phyloP scores from a whole-genome alignment of 768 basidiomycete genomes.

The Trametes cubensis region DNA sequence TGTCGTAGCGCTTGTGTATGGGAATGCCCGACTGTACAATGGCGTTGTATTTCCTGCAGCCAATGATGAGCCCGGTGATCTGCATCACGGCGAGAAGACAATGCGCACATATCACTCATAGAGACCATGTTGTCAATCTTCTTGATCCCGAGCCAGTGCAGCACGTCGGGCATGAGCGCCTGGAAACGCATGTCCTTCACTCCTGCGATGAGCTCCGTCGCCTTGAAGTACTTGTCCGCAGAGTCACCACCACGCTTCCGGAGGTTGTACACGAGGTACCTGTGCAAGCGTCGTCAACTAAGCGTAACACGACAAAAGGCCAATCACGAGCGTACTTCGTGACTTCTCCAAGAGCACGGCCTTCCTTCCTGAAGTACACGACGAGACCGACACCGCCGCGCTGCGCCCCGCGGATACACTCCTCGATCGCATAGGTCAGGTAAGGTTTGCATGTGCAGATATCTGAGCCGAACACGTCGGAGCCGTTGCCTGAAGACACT shows the following conservation, averaged over 20 bases:
- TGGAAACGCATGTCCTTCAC: slow-evolving; percentile 97
- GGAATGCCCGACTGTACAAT: slow-evolving; percentile 88
- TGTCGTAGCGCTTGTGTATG: slow-evolving; percentile 80
- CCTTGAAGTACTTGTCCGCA: slow-evolving; percentile 92
- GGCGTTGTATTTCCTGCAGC: slow-evolving; percentile 85
- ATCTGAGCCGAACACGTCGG: slow-evolving; percentile 94
- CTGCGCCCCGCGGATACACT: slow-evolving; percentile 83
- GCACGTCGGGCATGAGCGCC: slow-evolving; percentile 92
- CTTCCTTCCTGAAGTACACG: slow-evolving; percentile 94
- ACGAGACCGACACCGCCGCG: slow-evolving; percentile 90
- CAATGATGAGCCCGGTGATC: background rate
- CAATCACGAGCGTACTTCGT: slow-evolving; percentile 61
- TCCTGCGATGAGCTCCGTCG: slow-evolving; percentile 91
- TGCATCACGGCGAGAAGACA: background rate
- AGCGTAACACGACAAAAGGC: too few species aligned
- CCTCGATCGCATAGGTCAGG: slow-evolving; percentile 89
- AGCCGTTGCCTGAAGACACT: slow-evolving; percentile 74
- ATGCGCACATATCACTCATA: slow-evolving; percentile 80
- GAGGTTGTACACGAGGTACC: slow-evolving; percentile 93
- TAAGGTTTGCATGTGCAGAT: slow-evolving; percentile 95
- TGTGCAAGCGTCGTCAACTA: slow-evolving; percentile 30
- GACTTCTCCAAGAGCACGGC: slow-evolving; percentile 90
- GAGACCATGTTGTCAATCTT: slow-evolving; percentile 90
- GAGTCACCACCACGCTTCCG: slow-evolving; percentile 93
- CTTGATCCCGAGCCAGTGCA: slow-evolving; percentile 92